Evolutionary conservation across 2,329 filamentous ascomycete species (phyloP).

Genomic region (Fusarium sororula): DNA sequence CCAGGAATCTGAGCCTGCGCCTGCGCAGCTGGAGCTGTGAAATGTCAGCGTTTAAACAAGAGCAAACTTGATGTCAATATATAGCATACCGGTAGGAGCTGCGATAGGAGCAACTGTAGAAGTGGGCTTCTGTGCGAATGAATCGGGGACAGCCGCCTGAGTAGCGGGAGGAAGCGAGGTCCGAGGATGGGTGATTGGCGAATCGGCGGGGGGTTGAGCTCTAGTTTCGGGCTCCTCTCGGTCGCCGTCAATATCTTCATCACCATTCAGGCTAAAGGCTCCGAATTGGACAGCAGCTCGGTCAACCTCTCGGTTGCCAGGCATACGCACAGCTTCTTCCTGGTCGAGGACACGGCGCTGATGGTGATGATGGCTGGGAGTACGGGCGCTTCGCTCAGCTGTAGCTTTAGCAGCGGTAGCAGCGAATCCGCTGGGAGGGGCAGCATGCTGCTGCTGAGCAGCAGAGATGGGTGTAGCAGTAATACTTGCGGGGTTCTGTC

Average conservation of each 20-base stretch:
- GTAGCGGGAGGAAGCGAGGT: slow-evolving; percentile 83
- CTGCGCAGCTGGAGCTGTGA: slow-evolving; percentile 49
- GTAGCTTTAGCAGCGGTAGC: slow-evolving; percentile 85
- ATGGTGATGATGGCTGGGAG: slow-evolving; percentile 70
- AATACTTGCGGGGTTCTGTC: slow-evolving; percentile 65
- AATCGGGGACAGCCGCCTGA: slow-evolving; percentile 65
- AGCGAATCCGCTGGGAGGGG: slow-evolving; percentile 73
- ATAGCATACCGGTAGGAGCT: slow-evolving; percentile 46
- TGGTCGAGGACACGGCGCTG: slow-evolving; percentile 91
- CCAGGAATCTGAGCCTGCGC: slow-evolving; percentile 48
- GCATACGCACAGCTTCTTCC: slow-evolving; percentile 98
- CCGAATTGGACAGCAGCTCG: slow-evolving; percentile 95
- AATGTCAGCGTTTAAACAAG: slow-evolving; percentile 15
- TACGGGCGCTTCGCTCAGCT: slow-evolving; percentile 68
- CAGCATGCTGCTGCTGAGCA: slow-evolving; percentile 69
- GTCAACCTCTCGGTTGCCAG: slow-evolving; percentile 93
- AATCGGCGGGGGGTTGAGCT: slow-evolving; percentile 91
- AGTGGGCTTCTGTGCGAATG: slow-evolving; percentile 65
- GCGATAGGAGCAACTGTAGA: slow-evolving; percentile 54
- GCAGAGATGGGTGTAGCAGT: slow-evolving; percentile 73
- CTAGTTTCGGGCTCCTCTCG: slow-evolving; percentile 95
- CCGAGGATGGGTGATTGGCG: slow-evolving; percentile 84
- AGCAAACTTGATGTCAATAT: background rate
- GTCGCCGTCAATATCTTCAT: slow-evolving; percentile 92
- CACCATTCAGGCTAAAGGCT: slow-evolving; percentile 87